Percentiles rank a stretch among this genome's conserved stretches.
Evolutionary conservation across 2,329 filamentous ascomycete species (phyloP).

Genomic region (Phyllosticta citriasiana): DNA sequence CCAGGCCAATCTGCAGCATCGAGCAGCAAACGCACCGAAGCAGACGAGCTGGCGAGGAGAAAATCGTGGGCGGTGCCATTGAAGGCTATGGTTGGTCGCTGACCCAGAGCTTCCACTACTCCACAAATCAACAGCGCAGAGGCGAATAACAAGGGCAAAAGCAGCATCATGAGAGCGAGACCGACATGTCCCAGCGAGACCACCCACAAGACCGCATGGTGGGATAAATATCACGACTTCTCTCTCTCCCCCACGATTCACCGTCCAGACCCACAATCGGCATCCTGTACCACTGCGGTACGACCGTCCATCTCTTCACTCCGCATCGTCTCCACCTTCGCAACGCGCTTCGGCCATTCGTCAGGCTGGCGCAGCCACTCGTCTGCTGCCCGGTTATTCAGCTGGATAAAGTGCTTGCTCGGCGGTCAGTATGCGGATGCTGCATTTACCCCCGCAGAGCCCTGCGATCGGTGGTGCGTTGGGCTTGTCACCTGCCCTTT

Average conservation of each 20-base stretch:
- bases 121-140: not conserved
- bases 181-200: not conserved
- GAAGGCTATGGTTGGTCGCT: slow-evolving; percentile 41
- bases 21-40: slow-evolving; percentile 22
- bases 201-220: not conserved
- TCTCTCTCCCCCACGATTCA: not conserved
- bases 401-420: not conserved
- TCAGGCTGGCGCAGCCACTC: not conserved
- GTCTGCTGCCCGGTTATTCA: not conserved
- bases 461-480: too few relatives aligned
- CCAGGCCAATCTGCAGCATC: slow-evolving; percentile 51
- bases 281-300: not conserved
- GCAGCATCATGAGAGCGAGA: not conserved
- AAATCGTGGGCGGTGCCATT: slow-evolving; percentile 26
- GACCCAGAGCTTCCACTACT: slow-evolving; percentile 33
- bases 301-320: not conserved
- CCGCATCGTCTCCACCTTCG: not conserved
- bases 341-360: too few relatives aligned
- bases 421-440: not conserved
- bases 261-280: not conserved
- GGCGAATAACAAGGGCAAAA: not conserved
- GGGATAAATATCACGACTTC: not conserved
- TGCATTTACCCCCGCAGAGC: not conserved
- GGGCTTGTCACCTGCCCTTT: not conserved
- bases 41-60: slow-evolving; percentile 21